Evolutionary conservation across 2,329 filamentous ascomycete species (phyloP).

Genomic region (Fusarium sp.): DNA sequence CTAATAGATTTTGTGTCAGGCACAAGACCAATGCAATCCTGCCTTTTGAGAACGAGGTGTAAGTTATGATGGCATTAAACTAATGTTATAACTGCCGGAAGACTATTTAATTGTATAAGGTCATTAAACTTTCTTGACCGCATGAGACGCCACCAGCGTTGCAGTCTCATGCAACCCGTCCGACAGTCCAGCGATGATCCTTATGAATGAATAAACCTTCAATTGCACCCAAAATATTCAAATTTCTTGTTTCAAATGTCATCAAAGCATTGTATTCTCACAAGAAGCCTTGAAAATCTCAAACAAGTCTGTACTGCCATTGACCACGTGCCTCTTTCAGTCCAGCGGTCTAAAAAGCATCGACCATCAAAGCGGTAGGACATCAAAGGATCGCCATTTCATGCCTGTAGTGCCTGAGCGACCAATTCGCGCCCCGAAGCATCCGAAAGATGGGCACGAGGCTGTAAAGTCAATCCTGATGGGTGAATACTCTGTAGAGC

Average conservation of each 20-base stretch:
- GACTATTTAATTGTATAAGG: background rate
- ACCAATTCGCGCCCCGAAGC: background rate
- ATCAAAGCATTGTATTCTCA: background rate
- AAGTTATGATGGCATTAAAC: background rate
- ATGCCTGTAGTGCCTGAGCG: background rate
- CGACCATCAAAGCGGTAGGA: background rate
- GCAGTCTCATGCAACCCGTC: background rate
- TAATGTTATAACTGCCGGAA: background rate
- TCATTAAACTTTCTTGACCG: background rate
- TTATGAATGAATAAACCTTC: background rate
- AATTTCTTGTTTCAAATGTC: rapidly evolving
- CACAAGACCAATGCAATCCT: background rate
- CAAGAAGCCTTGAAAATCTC: too few species aligned
- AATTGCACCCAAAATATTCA: background rate
- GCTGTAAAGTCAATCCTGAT: background rate
- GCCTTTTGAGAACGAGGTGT: background rate
- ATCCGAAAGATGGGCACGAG: background rate
- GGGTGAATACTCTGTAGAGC: background rate
- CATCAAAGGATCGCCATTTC: background rate
- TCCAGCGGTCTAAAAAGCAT: background rate
- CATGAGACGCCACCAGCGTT: background rate
- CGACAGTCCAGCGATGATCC: background rate
- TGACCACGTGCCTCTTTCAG: background rate
- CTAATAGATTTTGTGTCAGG: background rate
- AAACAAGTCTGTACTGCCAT: background rate